Conservation (phyloP, 2,329 filamentous ascomycete species). For the Chalara sp. region DNA sequence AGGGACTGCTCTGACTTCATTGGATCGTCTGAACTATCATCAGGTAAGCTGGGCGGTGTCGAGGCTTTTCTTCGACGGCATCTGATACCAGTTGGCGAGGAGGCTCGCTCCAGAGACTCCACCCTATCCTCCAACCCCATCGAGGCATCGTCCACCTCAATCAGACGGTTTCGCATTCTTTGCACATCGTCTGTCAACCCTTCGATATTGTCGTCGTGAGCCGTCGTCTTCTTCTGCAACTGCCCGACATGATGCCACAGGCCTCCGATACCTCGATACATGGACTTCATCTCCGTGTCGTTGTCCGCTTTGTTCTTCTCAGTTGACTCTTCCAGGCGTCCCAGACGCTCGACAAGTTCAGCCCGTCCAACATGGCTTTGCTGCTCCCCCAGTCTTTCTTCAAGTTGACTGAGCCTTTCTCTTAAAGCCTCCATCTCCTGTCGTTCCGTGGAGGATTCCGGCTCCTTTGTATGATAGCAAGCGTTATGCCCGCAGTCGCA, state of each 20-base stretch:
- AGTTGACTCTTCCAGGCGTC: conserved; percentile 45
- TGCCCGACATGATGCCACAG: conserved; percentile 44
- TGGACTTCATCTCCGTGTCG: conserved; percentile 45
- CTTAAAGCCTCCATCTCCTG: conserved; percentile 43
- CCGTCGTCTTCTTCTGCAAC: conserved; percentile 42
- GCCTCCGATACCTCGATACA: conserved; percentile 47
- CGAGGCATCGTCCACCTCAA: conserved; percentile 27
- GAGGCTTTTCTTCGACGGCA: conserved; percentile 22
- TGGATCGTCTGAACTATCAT: conserved; percentile 4
- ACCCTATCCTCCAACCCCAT: conserved; percentile 27
- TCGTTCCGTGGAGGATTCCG: conserved; percentile 38
- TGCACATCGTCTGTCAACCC: conserved; percentile 35
- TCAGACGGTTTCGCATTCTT: conserved; percentile 22
- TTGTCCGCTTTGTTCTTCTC: conserved; percentile 46
- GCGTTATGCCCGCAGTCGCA: conserved; percentile 55
- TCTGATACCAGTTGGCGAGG: conserved; percentile 3
- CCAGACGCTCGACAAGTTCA: conserved; percentile 19
- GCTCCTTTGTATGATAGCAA: conserved; percentile 46
- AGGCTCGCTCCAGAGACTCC: conserved; percentile 18
- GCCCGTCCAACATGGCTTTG: conserved; percentile 24
- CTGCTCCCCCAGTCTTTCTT: conserved; percentile 34
- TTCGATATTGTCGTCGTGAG: conserved; percentile 48
- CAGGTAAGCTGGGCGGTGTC: conserved; percentile 18
- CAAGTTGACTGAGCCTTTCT: conserved; percentile 37
- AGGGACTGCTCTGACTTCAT: conserved; percentile 6